A percentile compares a stretch with the other conserved stretches of the same genome.
Evolutionary conservation across 2,329 filamentous ascomycete genomes (phyloP).

Genomic region (Exophiala dermatitidis): DNA sequence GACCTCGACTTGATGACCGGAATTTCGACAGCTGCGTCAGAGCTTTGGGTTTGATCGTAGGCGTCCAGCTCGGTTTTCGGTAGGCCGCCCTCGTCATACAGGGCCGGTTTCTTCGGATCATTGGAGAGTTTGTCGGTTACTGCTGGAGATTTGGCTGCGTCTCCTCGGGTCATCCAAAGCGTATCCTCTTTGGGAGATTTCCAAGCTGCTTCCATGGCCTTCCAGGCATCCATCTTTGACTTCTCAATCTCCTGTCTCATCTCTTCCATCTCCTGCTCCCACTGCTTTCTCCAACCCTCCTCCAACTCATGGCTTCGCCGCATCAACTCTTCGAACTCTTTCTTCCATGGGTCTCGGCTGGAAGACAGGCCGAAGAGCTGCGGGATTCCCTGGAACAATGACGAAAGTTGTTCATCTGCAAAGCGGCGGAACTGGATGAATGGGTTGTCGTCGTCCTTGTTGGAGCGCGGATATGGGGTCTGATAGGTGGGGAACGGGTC

Average conservation of each 20-base stretch:
- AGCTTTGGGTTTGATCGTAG: slow-evolving; percentile 7
- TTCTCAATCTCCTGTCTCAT: slow-evolving; percentile 19
- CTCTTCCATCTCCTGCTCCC: slow-evolving; percentile 24
- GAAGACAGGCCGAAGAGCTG: slow-evolving; percentile 22
- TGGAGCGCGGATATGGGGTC: slow-evolving; percentile 25
- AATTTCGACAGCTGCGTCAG: neutral
- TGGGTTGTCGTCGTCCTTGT: slow-evolving; percentile 43
- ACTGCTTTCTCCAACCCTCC: slow-evolving; percentile 21
- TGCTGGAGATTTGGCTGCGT: slow-evolving; percentile 11
- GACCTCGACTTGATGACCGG: slow-evolving; percentile 4
- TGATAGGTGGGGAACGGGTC: slow-evolving; percentile 27
- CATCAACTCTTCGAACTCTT: slow-evolving; percentile 18
- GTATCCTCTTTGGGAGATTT: slow-evolving; percentile 1
- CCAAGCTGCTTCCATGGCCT: slow-evolving; percentile 8
- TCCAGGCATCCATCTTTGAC: slow-evolving; percentile 10
- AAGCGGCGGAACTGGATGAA: slow-evolving; percentile 56
- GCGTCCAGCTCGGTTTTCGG: slow-evolving; percentile 20
- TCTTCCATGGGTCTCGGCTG: slow-evolving; percentile 5
- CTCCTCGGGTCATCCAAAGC: slow-evolving; percentile 15
- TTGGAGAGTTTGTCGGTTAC: slow-evolving; percentile 6
- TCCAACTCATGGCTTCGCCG: slow-evolving; percentile 18
- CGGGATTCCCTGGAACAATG: slow-evolving; percentile 46
- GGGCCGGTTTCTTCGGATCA: slow-evolving; percentile 13
- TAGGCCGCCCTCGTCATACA: slow-evolving; percentile 14
- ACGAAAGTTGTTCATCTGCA: slow-evolving; percentile 52